Conservation (phyloP, 2,329 filamentous ascomycete species). For the Penicillium sp. region DNA sequence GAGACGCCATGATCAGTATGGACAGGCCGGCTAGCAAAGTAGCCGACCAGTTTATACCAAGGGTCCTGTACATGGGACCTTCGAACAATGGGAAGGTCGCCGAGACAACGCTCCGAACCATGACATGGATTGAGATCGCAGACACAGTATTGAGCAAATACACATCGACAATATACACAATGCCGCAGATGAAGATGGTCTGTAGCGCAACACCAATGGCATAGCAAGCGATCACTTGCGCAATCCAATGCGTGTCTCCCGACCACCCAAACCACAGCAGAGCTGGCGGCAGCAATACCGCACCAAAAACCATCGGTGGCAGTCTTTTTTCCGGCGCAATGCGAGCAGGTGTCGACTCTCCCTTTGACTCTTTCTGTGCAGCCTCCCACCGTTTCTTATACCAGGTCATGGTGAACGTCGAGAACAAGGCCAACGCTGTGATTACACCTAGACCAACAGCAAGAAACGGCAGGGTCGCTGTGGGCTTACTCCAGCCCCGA, state of each 20-base stretch:
- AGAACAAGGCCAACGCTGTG: constrained; percentile 28
- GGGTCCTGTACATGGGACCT: constrained; percentile 17
- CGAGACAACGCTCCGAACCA: constrained; percentile 34
- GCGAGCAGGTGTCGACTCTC: background rate
- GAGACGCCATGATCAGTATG: constrained; percentile 70
- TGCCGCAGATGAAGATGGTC: constrained; percentile 41
- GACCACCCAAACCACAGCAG: constrained; percentile 52
- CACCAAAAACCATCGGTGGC: constrained; percentile 46
- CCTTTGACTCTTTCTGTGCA: constrained; percentile 11
- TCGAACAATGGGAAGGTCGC: constrained; percentile 31
- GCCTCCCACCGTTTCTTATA: constrained; percentile 24
- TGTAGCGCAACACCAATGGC: constrained; percentile 43
- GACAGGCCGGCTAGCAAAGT: constrained; percentile 30
- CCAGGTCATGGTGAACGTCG: constrained; percentile 33
- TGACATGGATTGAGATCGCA: constrained; percentile 37
- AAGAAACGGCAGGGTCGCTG: constrained; percentile 31
- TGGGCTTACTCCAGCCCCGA: constrained; percentile 28
- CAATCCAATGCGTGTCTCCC: constrained; percentile 42
- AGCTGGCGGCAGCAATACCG: constrained; percentile 43
- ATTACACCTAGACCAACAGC: constrained; percentile 25
- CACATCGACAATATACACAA: constrained; percentile 42
- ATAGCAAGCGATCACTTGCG: constrained; percentile 45
- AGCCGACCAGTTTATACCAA: constrained; percentile 24
- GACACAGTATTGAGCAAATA: constrained; percentile 37
- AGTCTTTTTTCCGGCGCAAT: constrained; percentile 45